phyloP scores from a whole-genome alignment of 179 eudicot species.

The Vitellaria paradoxa region DNA sequence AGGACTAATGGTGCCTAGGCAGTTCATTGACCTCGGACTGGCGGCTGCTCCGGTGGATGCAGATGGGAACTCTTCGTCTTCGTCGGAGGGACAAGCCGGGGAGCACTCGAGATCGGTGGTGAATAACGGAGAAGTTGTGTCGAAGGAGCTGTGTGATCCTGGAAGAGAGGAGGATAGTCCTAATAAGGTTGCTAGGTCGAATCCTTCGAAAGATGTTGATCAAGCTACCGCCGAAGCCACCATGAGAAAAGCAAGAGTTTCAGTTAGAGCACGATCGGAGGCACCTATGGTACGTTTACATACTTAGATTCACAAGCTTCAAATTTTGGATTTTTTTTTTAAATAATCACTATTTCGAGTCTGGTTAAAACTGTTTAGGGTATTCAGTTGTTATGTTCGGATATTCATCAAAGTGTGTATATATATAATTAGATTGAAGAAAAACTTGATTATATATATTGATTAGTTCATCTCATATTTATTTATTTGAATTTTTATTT shows the following conservation, averaged over 20 bases:
- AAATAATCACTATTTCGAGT: too few relatives aligned
- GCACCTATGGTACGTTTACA: conserved; percentile 61
- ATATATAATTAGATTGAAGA: too few relatives aligned
- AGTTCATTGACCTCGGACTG: conserved; percentile 60
- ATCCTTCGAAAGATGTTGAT: conserved; percentile 34
- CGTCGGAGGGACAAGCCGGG: conserved; percentile 31
- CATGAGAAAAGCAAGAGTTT: conserved; percentile 86
- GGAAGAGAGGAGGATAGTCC: conserved; percentile 34
- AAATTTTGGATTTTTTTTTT: too few relatives aligned
- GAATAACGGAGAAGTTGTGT: not conserved
- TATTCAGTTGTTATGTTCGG: too few relatives aligned
- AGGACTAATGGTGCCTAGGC: conserved; percentile 38
- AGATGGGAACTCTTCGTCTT: conserved; percentile 28
- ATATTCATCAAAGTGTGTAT: too few relatives aligned
- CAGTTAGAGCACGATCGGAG: conserved; percentile 86
- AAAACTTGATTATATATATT: too few relatives aligned
- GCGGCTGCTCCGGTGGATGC: conserved; percentile 18
- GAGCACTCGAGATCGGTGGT: not conserved
- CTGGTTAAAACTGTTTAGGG: too few relatives aligned
- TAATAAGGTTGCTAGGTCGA: conserved; percentile 42
- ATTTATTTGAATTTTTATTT: too few relatives aligned
- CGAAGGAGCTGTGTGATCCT: not conserved
- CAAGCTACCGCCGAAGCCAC: conserved; percentile 69
- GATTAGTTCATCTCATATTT: too few relatives aligned
- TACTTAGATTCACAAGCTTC: too few relatives aligned